phyloP scores from a whole-genome alignment of 2,329 filamentous ascomycete species.

The Colletotrichum musae region DNA sequence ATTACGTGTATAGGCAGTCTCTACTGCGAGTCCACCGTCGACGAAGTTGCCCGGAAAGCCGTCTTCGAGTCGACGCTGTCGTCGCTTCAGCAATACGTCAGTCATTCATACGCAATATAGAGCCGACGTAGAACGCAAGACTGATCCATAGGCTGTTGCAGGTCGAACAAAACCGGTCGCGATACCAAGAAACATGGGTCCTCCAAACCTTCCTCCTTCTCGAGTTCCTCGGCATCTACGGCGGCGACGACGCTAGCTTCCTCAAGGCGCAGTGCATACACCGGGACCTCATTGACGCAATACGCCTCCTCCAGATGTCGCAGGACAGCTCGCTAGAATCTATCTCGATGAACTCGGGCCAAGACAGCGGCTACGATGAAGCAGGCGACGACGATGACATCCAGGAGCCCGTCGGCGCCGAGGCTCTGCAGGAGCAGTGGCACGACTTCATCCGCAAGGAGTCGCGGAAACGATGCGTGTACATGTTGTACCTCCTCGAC shows the following conservation, averaged over 20 bases:
- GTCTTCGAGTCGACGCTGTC: constrained; percentile 25
- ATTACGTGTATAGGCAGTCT: constrained; percentile 30
- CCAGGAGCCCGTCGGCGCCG: constrained; percentile 19
- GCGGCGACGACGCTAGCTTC: constrained; percentile 26
- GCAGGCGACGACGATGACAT: constrained; percentile 20
- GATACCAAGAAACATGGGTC: constrained; percentile 33
- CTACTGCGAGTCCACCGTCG: constrained; percentile 20
- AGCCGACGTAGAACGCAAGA: too few relatives aligned
- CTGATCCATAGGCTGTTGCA: not conserved
- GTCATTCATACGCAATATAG: not conserved
- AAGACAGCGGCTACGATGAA: constrained; percentile 27
- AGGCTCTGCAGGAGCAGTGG: constrained; percentile 19
- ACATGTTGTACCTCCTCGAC: constrained; percentile 32
- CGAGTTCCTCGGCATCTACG: constrained; percentile 31
- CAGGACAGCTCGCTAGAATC: constrained; percentile 27
- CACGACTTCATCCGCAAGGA: constrained; percentile 24
- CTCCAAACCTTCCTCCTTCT: constrained; percentile 28
- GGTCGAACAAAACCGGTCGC: constrained; percentile 28
- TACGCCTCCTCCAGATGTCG: constrained; percentile 26
- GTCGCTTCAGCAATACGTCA: constrained; percentile 27
- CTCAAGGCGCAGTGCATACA: constrained; percentile 31
- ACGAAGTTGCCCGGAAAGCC: constrained; percentile 20
- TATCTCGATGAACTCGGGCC: constrained; percentile 9
- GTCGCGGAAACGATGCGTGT: constrained; percentile 25
- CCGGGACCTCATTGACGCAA: constrained; percentile 28